Evolutionary conservation across 441 rosid species (phyloP).

Genomic region (Adansonia grandidieri): DNA sequence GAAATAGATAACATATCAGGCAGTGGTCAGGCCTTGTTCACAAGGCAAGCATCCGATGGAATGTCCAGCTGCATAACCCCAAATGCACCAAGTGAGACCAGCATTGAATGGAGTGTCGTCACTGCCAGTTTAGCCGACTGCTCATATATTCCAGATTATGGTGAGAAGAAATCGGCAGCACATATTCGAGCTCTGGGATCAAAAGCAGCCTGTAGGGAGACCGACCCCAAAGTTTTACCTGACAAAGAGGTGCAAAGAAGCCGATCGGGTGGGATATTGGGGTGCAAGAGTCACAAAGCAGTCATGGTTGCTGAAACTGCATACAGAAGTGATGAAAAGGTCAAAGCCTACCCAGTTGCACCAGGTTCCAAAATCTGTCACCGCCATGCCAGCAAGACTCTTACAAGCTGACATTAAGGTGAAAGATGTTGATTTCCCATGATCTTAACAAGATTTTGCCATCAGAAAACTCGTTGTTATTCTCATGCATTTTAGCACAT

Average conservation of each 20-base stretch:
- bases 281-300: conserved; percentile 71
- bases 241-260: conserved; percentile 38
- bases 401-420: conserved; percentile 43
- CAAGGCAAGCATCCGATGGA: conserved; percentile 42
- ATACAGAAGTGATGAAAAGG: conserved; percentile 37
- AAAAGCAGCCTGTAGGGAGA: conserved; percentile 18
- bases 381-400: conserved; percentile 36
- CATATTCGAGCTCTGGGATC: conserved; percentile 27
- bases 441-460: conserved; percentile 19
- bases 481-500: no score
- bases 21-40: conserved; percentile 35
- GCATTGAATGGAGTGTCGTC: conserved; percentile 83
- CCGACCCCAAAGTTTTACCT: conserved; percentile 24
- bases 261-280: conserved; percentile 47
- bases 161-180: conserved; percentile 40
- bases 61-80: conserved; percentile 40
- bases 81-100: conserved; percentile 65
- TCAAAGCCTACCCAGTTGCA: conserved; percentile 38
- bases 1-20: conserved; percentile 76
- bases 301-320: conserved; percentile 60
- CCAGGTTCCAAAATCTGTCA: conserved; percentile 36
- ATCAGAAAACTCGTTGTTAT: conserved; percentile 10
- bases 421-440: conserved; percentile 52
- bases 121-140: conserved; percentile 79
- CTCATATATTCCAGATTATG: conserved; percentile 53